Conservation (phyloP, 2,329 filamentous ascomycete genomes). For the Teratosphaeria pseudoeucalypti region DNA sequence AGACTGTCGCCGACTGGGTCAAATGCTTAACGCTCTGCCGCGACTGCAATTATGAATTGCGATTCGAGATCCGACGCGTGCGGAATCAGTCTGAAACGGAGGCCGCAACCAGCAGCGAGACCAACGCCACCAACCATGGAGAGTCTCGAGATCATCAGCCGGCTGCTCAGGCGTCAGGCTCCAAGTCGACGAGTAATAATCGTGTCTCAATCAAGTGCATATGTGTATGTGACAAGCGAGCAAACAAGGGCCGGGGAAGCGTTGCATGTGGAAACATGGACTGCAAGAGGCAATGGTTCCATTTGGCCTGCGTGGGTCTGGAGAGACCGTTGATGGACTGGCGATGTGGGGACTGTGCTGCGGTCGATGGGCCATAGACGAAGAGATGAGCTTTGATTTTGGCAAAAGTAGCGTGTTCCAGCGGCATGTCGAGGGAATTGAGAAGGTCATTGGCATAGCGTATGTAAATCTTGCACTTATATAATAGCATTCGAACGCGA, state of each 20-base stretch:
- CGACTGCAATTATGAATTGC: not conserved
- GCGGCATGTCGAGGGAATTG: not conserved
- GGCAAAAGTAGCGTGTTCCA: not conserved
- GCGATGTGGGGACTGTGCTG: conserved; percentile 12
- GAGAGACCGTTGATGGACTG: conserved; percentile 6
- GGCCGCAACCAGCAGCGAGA: not conserved
- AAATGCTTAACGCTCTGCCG: not conserved
- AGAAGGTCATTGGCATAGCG: not conserved
- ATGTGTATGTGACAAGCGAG: conserved; percentile 1
- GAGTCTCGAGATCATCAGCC: not conserved
- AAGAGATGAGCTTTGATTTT: not conserved
- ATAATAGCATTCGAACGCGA: not conserved
- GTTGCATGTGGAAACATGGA: conserved; percentile 13
- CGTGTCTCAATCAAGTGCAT: not conserved
- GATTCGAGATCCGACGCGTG: not conserved
- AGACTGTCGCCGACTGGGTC: not conserved
- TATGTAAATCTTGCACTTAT: not conserved
- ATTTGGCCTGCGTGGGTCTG: conserved; percentile 17
- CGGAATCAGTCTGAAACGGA: not conserved
- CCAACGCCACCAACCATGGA: not conserved
- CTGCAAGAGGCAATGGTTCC: conserved; percentile 13
- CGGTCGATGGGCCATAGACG: not conserved
- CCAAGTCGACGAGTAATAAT: not conserved
- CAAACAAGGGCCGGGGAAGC: not conserved
- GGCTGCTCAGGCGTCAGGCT: not conserved